Evolutionary conservation across 2,329 filamentous ascomycete genomes (phyloP), one percentile per base, ranked within the genome.

Genomic region (Colletotrichum sp.): DNA sequence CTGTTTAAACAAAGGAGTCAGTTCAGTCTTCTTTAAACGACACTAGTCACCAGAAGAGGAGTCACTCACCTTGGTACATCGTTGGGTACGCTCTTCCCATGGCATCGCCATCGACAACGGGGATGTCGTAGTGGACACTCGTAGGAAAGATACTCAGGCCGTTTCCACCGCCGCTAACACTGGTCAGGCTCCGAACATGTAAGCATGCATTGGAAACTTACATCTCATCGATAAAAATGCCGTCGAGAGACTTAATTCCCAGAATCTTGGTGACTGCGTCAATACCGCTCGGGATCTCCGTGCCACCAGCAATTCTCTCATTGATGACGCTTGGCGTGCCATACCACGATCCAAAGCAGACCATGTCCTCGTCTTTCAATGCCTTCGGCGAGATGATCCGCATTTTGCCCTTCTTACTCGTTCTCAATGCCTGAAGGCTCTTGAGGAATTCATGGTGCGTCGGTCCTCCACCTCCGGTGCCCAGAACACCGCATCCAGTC

Each of bases 281-380:
- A 60, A 86, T 84, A 1, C 84, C 85, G 5, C 78, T 79, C 24
- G 82, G 79, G 26, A 86, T 85, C 76, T 86, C 85, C 18, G 78
- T 83, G 12, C 78, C 78, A 2, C 74, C 77, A 6, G 85, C 86
- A 6, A 76, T 69, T 1, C 79, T 76, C 57, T 80, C 79, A 13
- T 79, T 74, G 18, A 78, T 2, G 80, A 80, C 85, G 24, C 83
- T 86, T 0, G 86, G 86, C 39, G 85, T 86, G 5, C 87, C 87
- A 59, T 88, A 88, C 82, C 87, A 88, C 0, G 86, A 86, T 0
- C 86, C 86, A 52, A 87, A 86, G 57, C 86, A 86, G 6, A 87
- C 82, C 2, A 82, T 78, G 10, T 85, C 86, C 13, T 83, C 80
- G 34, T 88, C 86, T 6, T 81, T 79, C 0, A 88, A 78, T 0